phyloP scores from a whole-genome alignment of 441 rosid species.

The Eugenia klotzschiana region DNA sequence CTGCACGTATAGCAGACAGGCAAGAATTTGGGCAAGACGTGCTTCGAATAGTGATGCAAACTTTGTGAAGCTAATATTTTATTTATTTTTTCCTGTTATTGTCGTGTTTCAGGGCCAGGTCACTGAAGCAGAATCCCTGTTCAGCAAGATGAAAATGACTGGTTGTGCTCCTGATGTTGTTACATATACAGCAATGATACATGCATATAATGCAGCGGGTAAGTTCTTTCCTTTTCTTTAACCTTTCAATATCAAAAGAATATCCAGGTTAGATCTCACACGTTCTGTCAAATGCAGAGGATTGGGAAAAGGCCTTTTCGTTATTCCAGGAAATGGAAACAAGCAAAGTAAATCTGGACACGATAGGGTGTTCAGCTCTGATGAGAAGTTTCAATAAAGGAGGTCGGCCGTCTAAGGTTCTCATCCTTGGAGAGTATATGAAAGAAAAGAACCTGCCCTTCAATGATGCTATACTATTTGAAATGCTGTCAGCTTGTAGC shows the following conservation, averaged over 20 bases:
- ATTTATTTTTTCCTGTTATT: not conserved
- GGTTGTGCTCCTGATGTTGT: constrained; percentile 65
- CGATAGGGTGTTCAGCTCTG: constrained; percentile 63
- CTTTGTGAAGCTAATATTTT: not conserved
- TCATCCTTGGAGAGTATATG: constrained; percentile 51
- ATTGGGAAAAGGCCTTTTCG: constrained; percentile 52
- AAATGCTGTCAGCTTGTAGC: constrained; percentile 79
- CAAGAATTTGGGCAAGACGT: constrained; percentile 15
- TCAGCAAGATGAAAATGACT: constrained; percentile 56
- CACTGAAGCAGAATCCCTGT: constrained; percentile 62
- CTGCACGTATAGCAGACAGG: constrained; percentile 70
- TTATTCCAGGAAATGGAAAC: constrained; percentile 70
- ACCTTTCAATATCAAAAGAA: not conserved
- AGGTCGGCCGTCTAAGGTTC: constrained; percentile 60
- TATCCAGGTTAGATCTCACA: not conserved
- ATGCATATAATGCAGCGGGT: constrained; percentile 66
- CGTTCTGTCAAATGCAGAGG: constrained; percentile 27
- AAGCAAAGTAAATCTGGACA: constrained; percentile 44
- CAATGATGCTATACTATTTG: constrained; percentile 51
- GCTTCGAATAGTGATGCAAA: not conserved
- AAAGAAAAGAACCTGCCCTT: constrained; percentile 50
- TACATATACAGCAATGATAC: constrained; percentile 74
- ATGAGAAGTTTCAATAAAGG: constrained; percentile 86
- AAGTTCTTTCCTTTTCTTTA: not conserved
- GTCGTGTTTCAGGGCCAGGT: constrained; percentile 39